Percentiles rank a stretch among this genome's conserved stretches.
phyloP scores from a whole-genome alignment of 306 rosid species.

The Arachis hypogaea region DNA sequence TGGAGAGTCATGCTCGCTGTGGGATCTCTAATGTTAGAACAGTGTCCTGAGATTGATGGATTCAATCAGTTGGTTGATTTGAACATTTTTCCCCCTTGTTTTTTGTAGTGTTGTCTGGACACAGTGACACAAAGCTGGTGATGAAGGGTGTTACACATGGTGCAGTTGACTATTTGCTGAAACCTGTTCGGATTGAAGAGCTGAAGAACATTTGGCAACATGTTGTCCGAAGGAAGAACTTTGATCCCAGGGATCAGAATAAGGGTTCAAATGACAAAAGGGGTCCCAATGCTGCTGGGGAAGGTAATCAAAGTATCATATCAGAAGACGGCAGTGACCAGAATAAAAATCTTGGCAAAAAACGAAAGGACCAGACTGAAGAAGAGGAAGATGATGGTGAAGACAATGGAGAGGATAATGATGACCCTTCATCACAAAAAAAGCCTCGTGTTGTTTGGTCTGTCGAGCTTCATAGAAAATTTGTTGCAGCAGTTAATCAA shows the following conservation, averaged over 20 bases:
- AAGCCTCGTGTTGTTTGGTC: constrained; percentile 87
- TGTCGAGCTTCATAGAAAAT: constrained; percentile 70
- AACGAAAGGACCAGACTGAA: constrained; percentile 63
- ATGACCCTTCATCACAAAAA: constrained; percentile 70
- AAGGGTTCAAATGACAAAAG: constrained; percentile 47
- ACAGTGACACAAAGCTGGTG: constrained; percentile 76
- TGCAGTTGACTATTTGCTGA: constrained; percentile 82
- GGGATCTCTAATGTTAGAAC: no score
- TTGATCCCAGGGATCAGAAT: constrained; percentile 47
- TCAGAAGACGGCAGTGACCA: constrained; percentile 46
- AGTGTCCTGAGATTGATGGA: neutral
- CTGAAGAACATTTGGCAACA: constrained; percentile 95
- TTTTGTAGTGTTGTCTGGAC: constrained; percentile 75
- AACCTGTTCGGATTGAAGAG: constrained; percentile 82
- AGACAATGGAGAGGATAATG: constrained; percentile 56
- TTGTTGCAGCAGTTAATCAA: constrained; percentile 78
- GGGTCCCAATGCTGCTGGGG: constrained; percentile 42
- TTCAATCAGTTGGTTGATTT: constrained; percentile 26
- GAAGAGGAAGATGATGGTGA: constrained; percentile 69
- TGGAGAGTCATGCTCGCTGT: no score
- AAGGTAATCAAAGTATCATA: constrained; percentile 48
- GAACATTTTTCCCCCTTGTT: constrained; percentile 13
- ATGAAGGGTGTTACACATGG: constrained; percentile 85
- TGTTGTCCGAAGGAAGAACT: constrained; percentile 66
- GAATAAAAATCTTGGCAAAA: constrained; percentile 54